Evolutionary conservation across 1,284 basidiomycete species (phyloP), one percentile per base, ranked within the genome.

Genomic region (Cerrena zonata): DNA sequence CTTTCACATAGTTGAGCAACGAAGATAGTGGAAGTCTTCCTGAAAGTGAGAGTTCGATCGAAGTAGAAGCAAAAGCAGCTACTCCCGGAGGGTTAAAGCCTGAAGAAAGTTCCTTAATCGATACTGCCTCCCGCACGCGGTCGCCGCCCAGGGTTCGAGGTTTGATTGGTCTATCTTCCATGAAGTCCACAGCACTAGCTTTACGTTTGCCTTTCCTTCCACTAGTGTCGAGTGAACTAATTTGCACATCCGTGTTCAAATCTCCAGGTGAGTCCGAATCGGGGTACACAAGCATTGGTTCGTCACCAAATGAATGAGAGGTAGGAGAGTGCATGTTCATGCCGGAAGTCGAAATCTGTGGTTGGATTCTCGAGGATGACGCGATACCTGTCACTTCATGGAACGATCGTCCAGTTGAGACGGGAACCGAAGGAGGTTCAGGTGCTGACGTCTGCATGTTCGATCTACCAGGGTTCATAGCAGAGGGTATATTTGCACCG

Each of bases 141-240:
- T 87, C 86, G 0, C 87, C 87, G 22, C 90, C 90, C 7, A 92
- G 69, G 13, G 89, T 90, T 37, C 80, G 67, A 23, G 78, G 64
- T 58, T 81, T 79, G 41, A 73, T 69, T 37, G 58, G 61, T 43
- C 77, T 56, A 54, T 70, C 65, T 37, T 82, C 79, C 24, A 62
- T 60, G n/a, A 71, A 57, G 52, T 80, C 78, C 27, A 69, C 62
- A 2, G 65, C 61, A 5, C 68, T 73, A 2, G 71, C 72, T 56
- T 77, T 83, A 54, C 77, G 71, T n/a, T n/a, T n/a, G n/a, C n/a
- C n/a, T 61, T 71, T 66, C 42, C 52, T 56, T 37, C 53, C 48
- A 37, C 59, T 53, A 45, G 61, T 52, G 52, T 76, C 75, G 24
- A 81, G 62, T 22, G 77, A 67, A 57, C 74, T 75, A 49, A 80